phyloP scores from a whole-genome alignment of 306 rosid species.

The Prunus kanzakura region DNA sequence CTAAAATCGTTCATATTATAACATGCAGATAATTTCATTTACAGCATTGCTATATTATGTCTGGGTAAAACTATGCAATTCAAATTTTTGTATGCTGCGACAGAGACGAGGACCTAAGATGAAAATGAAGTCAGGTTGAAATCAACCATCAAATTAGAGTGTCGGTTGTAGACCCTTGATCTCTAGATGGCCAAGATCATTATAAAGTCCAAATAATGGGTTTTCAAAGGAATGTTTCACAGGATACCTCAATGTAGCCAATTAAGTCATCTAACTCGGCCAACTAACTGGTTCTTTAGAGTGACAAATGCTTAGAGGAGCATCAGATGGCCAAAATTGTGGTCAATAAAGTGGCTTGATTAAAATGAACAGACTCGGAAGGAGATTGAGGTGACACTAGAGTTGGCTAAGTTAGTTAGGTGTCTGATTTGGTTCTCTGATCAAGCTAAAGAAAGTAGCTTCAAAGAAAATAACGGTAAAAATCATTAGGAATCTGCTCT shows the following conservation, averaged over 20 bases:
- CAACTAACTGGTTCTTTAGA: background rate
- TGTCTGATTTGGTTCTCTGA: background rate
- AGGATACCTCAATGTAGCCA: background rate
- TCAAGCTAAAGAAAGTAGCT: too few relatives aligned
- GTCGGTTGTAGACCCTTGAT: background rate
- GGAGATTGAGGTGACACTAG: background rate
- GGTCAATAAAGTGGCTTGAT: background rate
- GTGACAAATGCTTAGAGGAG: background rate
- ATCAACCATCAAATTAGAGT: background rate
- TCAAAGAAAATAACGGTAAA: background rate
- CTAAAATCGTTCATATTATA: conserved; percentile 11
- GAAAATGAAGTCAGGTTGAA: background rate
- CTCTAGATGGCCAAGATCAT: conserved; percentile 2
- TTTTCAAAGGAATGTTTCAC: background rate
- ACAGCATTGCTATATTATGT: conserved; percentile 3
- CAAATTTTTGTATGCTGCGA: background rate
- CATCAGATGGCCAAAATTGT: background rate
- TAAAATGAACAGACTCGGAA: background rate
- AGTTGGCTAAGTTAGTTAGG: background rate
- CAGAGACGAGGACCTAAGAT: conserved; percentile 3
- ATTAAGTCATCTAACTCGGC: conserved; percentile 2
- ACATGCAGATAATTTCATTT: conserved; percentile 2
- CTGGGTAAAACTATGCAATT: background rate
- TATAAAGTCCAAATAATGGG: background rate
- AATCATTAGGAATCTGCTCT: background rate